These are phyloP conservation scores for Filobasidium wieringae DNA, from an alignment of 768 basidiomycete species.

Conservation along the genomic window DNA sequence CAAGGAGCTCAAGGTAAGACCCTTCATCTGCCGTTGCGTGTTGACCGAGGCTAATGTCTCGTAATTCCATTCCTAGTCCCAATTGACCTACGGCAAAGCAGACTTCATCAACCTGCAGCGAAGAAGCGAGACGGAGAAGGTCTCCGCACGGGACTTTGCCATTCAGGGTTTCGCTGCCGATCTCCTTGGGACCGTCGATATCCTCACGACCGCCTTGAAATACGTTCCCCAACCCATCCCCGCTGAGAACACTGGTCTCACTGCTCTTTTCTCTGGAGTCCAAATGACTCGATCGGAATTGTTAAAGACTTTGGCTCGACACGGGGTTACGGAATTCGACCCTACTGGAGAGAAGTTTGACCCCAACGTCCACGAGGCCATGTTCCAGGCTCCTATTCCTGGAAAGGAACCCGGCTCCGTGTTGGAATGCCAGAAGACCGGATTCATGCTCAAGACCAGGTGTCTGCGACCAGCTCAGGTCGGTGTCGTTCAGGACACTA, in stretches of 20 bases:
- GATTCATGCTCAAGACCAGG: slow-evolving; percentile 89
- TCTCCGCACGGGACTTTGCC: slow-evolving; percentile 84
- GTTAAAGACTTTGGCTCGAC: slow-evolving; percentile 77
- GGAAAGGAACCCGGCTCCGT: slow-evolving; percentile 80
- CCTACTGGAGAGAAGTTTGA: slow-evolving; percentile 87
- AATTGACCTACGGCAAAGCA: slow-evolving; percentile 81
- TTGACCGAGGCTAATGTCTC: neutral
- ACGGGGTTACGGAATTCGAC: slow-evolving; percentile 83
- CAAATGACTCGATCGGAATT: slow-evolving; percentile 83
- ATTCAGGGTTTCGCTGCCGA: slow-evolving; percentile 70
- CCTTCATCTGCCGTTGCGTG: neutral
- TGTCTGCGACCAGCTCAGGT: slow-evolving; percentile 91
- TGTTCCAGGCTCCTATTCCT: slow-evolving; percentile 81
- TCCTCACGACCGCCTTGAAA: slow-evolving; percentile 42
- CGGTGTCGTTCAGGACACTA: slow-evolving; percentile 61
- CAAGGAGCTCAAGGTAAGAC: slow-evolving; percentile 61
- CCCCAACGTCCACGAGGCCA: slow-evolving; percentile 87
- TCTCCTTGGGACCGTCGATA: slow-evolving; percentile 51
- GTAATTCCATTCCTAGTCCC: slow-evolving; percentile 48
- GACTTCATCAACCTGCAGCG: slow-evolving; percentile 93
- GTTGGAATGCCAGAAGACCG: slow-evolving; percentile 77
- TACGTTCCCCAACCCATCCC: slow-evolving; percentile 37
- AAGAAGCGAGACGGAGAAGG: slow-evolving; percentile 78
- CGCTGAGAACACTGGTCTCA: slow-evolving; percentile 45
- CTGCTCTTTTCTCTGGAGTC: slow-evolving; percentile 62